Percentiles rank a stretch among this genome's conserved stretches.
These are phyloP conservation scores for Phlegmacium glaucopus DNA, from an alignment of 768 basidiomycete genomes.

Conservation along the genomic window DNA sequence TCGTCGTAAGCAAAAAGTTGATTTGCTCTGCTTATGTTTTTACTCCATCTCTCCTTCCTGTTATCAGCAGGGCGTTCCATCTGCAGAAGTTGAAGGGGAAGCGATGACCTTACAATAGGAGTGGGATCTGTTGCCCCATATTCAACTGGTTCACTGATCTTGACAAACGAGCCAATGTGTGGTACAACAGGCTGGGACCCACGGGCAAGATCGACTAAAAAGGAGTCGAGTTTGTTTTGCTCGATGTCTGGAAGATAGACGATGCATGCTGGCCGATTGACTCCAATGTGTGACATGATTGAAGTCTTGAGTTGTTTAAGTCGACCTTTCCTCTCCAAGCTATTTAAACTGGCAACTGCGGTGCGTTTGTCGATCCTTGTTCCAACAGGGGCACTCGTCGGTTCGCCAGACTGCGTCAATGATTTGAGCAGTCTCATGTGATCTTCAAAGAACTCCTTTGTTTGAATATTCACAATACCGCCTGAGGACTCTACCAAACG, in stretches of 20 bases:
- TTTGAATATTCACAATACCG: constrained; percentile 63
- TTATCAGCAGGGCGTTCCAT: constrained; percentile 40
- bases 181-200: constrained; percentile 29
- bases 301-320: constrained; percentile 70
- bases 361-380: constrained; percentile 75
- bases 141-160: constrained; percentile 51
- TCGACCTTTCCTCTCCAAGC: constrained; percentile 60
- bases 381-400: constrained; percentile 66
- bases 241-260: constrained; percentile 60
- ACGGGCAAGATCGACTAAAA: constrained; percentile 53
- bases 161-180: constrained; percentile 37
- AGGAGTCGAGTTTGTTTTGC: constrained; percentile 51
- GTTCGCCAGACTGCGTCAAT: constrained; percentile 56
- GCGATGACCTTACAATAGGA: constrained; percentile 25
- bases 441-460: constrained; percentile 67
- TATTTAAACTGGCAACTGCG: constrained; percentile 53
- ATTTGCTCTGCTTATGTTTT: constrained; percentile 41
- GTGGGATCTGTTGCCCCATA: constrained; percentile 43
- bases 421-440: constrained; percentile 61
- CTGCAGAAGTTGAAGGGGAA: constrained; percentile 45
- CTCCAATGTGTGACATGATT: constrained; percentile 55
- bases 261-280: constrained; percentile 55
- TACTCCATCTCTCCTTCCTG: constrained; percentile 41
- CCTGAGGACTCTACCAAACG: constrained; percentile 62
- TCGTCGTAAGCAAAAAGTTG: constrained; percentile 54